Percentiles rank a stretch among this genome's conserved stretches.
Conservation (phyloP, 2,329 filamentous ascomycete genomes). For the Clarireedia paspali region DNA sequence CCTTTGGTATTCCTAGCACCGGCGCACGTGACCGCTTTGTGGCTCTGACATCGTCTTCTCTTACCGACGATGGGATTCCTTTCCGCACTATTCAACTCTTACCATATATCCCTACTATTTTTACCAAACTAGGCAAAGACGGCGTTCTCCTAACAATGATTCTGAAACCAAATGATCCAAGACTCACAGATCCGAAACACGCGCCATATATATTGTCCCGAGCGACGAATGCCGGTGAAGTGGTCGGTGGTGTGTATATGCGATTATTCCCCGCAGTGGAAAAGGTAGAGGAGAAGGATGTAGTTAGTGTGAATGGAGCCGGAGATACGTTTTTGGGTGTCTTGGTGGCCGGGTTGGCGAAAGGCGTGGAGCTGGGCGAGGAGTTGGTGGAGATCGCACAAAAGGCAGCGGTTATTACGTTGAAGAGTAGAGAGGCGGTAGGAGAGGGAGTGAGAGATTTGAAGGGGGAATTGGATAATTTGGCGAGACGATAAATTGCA, state of each 20-base stretch:
- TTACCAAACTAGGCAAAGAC: conserved; percentile 70
- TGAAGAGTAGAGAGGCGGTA: conserved; percentile 70
- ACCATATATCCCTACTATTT: conserved; percentile 76
- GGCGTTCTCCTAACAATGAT: conserved; percentile 62
- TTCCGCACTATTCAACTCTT: conserved; percentile 78
- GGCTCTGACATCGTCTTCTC: conserved; percentile 52
- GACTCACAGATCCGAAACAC: conserved; percentile 53
- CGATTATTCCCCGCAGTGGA: conserved; percentile 54
- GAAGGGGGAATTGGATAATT: background rate
- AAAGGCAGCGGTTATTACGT: conserved; percentile 67
- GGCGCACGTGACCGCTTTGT: conserved; percentile 66
- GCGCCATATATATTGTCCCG: conserved; percentile 67
- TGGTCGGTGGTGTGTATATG: conserved; percentile 77
- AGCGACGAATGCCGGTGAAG: conserved; percentile 41
- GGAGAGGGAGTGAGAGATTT: background rate
- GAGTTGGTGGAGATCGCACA: conserved; percentile 74
- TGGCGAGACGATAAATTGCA: background rate
- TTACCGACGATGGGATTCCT: conserved; percentile 76
- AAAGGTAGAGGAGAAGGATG: conserved; percentile 56
- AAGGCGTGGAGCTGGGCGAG: conserved; percentile 35
- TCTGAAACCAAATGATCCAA: conserved; percentile 57
- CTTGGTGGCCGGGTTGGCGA: conserved; percentile 68
- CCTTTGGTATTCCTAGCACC: conserved; percentile 63
- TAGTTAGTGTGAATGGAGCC: conserved; percentile 88
- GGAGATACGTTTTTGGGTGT: conserved; percentile 90